Base-by-base conservation (phyloP, 208 protist species). In the Trypanosomatidae sp. region DNA sequence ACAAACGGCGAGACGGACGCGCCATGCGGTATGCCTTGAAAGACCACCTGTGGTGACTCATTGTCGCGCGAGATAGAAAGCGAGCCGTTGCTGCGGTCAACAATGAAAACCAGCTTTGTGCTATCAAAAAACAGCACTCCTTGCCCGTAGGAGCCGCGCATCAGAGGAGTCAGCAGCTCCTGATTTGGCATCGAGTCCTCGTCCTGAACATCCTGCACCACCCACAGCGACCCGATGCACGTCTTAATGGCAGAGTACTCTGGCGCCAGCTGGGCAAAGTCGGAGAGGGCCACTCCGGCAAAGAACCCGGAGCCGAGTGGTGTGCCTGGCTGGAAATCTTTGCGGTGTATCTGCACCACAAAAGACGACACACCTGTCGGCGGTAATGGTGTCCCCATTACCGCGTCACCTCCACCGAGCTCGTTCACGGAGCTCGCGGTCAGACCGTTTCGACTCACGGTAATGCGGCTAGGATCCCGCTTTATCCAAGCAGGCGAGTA, bases 151-250 rank as follows among this genome's bases (percentile, higher is more conserved):
- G 49, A 73, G 36, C 67, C 73, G 58, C 66, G 71, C 59, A 68
- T 69, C 47, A 95, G 73, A 13, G 87, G 84, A 36, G 90, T 85
- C 36, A 97, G 72, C 17, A 55, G 59, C 44, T 82, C 77, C 77
- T 97, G 93, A 15, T 81, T 89, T 2, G 89, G 85, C 79, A 94
- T 79, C 28, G 91, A 96, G 69, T 97, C 93, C 19, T 67, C 77
- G 64, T 97, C 93, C 72, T 94, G 85, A 8, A 96, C 77, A 72
- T 97, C 93, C 73, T 97, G 93, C 69, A 97, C 86, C n/a, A 84
- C 90, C 93, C 93, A 97, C 13, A 96, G 60, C 12, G 52, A 68
- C 53, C 83, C 74, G 9, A 75, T 59, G 19, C 73, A 69, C 10
- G 76, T 75, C 68, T 91, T 85, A 43, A 97, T 71, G 10, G 82